These are phyloP conservation scores for Quercus mongolica DNA, from an alignment of 306 rosid species.

Conservation along the genomic window DNA sequence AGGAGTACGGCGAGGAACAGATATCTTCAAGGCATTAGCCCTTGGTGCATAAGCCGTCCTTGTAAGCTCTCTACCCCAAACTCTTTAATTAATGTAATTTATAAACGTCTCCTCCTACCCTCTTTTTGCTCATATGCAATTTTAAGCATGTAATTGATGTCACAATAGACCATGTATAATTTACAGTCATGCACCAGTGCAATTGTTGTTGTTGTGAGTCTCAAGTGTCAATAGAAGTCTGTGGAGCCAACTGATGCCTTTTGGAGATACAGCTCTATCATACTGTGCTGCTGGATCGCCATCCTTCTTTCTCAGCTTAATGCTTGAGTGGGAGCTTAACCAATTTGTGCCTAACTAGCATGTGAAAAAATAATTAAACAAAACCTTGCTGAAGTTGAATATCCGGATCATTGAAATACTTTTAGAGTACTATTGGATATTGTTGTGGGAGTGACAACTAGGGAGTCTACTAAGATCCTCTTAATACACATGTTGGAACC, in stretches of 20 bases:
- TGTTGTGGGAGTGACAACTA: no score
- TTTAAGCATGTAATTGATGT: neutral
- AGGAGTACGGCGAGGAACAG: constrained; percentile 64
- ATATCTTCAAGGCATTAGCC: constrained; percentile 67
- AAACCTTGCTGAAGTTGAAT: neutral
- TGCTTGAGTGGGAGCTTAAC: no score
- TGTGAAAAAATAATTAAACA: neutral
- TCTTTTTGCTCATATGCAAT: neutral
- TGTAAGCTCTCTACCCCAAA: constrained; percentile 27
- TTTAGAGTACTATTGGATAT: neutral
- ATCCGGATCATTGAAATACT: neutral
- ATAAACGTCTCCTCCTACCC: neutral
- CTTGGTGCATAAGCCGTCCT: constrained; percentile 69
- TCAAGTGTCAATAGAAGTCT: neutral
- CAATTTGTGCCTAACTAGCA: neutral
- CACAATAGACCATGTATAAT: neutral
- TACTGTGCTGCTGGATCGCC: neutral
- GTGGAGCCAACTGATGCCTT: neutral
- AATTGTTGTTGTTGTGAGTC: neutral
- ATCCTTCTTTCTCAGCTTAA: neutral
- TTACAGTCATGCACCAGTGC: neutral
- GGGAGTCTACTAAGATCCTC: no score
- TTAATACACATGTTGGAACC: no score
- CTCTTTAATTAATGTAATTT: neutral
- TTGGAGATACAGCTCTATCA: neutral